Percentiles rank a stretch among this genome's conserved stretches.
Conservation (phyloP, 2,329 filamentous ascomycete genomes). For the Setomelanomma holmii region DNA sequence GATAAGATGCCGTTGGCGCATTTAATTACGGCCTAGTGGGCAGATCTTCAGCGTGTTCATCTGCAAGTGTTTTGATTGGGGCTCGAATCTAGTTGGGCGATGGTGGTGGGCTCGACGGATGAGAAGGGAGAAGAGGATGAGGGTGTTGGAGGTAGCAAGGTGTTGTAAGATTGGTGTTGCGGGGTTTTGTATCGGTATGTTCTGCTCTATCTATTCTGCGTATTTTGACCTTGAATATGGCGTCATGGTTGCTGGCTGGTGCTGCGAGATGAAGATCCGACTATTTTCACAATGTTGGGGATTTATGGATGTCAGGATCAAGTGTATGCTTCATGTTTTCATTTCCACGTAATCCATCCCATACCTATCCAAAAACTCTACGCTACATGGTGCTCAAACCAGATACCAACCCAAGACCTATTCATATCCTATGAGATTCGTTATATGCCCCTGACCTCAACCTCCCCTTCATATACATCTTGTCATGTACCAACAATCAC, state of each 20-base stretch:
- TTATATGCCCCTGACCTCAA: background rate
- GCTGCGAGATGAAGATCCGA: background rate
- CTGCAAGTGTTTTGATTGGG: background rate
- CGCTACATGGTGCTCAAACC: background rate
- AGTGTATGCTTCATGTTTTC: no score
- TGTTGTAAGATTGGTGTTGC: background rate
- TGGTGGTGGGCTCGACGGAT: background rate
- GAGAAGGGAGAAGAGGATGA: background rate
- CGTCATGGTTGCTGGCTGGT: background rate
- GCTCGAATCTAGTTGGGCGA: background rate
- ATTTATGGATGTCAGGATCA: background rate
- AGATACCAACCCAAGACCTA: background rate
- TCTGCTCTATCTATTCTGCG: background rate
- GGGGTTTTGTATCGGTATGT: background rate
- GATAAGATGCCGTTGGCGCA: background rate
- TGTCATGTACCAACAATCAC: background rate
- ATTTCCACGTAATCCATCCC: no score
- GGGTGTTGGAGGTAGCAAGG: background rate
- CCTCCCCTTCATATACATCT: background rate
- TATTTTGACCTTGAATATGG: background rate
- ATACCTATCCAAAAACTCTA: no score
- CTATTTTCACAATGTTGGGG: background rate
- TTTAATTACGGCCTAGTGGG: background rate
- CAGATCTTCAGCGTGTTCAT: background rate
- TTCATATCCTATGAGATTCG: background rate